Evolutionary conservation across 139 green algal genomes (phyloP), one percentile per base, ranked within the genome.

Genomic region (Volvox africanus): DNA sequence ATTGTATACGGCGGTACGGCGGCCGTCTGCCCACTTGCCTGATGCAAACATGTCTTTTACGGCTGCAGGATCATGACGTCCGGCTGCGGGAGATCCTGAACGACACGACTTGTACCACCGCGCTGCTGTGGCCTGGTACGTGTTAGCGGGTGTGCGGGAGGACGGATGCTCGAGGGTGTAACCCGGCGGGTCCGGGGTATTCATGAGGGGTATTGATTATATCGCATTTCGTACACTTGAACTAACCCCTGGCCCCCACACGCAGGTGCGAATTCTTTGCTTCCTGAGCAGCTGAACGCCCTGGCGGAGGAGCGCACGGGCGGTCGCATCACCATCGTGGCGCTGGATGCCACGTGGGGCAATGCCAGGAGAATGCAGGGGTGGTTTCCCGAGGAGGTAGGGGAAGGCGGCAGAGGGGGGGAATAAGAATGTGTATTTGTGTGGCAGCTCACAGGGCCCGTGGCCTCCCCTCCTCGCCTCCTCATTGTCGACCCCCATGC

Each of bases 101-200:
- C 12, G 91, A 93, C 73, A 32, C 82, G 44, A 89, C 61, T 67
- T 22, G 83, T 73, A 92, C 87, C 1, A 90, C 82, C 0, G 91
- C 91, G 17, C 44, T 93, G n/a, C 82, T 93, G 24, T 93, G 91
- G 91, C 91, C 91, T 61, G 91, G 91, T 93, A 67, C 9, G 91
- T 22, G 28, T 32, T n/a, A 2, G 26, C 73, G 73, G 9, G 67
- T 26, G 67, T 32, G 67, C 22, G 67, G 67, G 24, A 28, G 67
- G 67, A 12, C 11, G 67, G 67, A 12, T 26, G 22, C 3, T 6
- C 11, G 22, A 75, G 11, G 9, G 22, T 28, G 22, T 75, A 28
- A 28, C 3, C 67, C 67, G 67, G 67, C 11, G 22, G 3, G 22
- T 6, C 67, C 11, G 24, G 22, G 67, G 67, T 6, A 75, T 75